These are phyloP conservation scores for Dendrocalamus sinicus DNA, from an alignment of 176 grass and related monocot genomes.

Conservation along the genomic window DNA sequence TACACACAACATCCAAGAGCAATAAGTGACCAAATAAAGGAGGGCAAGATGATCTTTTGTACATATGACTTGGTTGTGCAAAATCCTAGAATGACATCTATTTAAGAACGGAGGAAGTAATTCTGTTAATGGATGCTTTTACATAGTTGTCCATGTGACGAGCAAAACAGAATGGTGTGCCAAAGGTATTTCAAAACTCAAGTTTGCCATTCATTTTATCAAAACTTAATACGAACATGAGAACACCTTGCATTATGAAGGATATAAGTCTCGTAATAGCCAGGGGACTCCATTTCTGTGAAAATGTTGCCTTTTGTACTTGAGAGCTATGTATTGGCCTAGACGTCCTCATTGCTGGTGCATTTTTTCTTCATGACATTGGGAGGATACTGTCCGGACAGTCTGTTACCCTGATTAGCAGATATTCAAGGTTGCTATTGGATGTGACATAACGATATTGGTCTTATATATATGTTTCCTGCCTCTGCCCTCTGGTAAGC, in stretches of 20 bases:
- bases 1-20: too few relatives aligned
- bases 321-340: background rate
- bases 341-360: background rate
- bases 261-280: background rate
- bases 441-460: background rate
- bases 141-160: background rate
- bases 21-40: too few relatives aligned
- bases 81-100: too few relatives aligned
- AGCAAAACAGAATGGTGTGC: conserved; percentile 10
- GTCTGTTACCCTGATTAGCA: too few relatives aligned
- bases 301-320: background rate
- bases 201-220: background rate
- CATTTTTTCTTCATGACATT: background rate
- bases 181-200: background rate
- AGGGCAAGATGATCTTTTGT: too few relatives aligned
- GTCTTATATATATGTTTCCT: background rate
- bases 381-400: background rate
- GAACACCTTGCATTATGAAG: conserved; percentile 2
- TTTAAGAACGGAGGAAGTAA: too few relatives aligned
- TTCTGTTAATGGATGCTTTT: background rate
- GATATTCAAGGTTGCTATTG: background rate
- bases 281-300: too few relatives aligned
- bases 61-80: too few relatives aligned
- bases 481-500: background rate
- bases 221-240: background rate